Conservation (phyloP, 306 rosid species). For the Lathyrus sativus region DNA sequence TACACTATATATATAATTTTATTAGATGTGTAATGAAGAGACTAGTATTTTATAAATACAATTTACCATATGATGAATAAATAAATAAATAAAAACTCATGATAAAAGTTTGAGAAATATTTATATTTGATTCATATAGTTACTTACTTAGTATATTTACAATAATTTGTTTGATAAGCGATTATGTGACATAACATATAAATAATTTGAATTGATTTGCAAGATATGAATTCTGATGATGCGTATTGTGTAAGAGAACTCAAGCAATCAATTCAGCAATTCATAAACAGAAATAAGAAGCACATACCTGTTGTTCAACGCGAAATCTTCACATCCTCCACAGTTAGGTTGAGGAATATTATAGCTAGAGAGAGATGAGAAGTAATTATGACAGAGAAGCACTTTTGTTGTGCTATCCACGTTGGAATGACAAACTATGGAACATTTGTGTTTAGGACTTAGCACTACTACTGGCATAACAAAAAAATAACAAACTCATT, state of each 20-base stretch:
- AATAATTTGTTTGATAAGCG: not conserved
- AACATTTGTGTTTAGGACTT: conserved; percentile 10
- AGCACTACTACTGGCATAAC: conserved; percentile 5
- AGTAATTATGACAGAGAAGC: not conserved
- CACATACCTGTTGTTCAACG: conserved; percentile 5
- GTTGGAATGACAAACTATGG: conserved; percentile 6
- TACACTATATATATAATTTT: no score
- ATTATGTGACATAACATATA: not conserved
- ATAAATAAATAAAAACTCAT: no score
- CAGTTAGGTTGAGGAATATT: not conserved
- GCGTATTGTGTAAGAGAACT: no score
- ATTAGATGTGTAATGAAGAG: no score
- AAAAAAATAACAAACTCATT: conserved; percentile 1
- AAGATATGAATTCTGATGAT: no score
- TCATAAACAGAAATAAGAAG: not conserved
- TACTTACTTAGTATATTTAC: not conserved
- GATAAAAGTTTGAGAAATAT: no score
- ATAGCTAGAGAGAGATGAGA: conserved; percentile 5
- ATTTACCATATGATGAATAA: no score
- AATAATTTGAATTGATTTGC: conserved; percentile 2
- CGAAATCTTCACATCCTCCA: conserved; percentile 13
- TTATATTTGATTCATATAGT: no score
- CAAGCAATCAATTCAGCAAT: not conserved
- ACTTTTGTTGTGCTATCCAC: conserved; percentile 24
- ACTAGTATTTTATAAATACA: no score